A percentile compares a stretch with the other conserved stretches of the same genome.
phyloP scores from a whole-genome alignment of 108 stramenopile species.

The Mediolabrus comicus region DNA sequence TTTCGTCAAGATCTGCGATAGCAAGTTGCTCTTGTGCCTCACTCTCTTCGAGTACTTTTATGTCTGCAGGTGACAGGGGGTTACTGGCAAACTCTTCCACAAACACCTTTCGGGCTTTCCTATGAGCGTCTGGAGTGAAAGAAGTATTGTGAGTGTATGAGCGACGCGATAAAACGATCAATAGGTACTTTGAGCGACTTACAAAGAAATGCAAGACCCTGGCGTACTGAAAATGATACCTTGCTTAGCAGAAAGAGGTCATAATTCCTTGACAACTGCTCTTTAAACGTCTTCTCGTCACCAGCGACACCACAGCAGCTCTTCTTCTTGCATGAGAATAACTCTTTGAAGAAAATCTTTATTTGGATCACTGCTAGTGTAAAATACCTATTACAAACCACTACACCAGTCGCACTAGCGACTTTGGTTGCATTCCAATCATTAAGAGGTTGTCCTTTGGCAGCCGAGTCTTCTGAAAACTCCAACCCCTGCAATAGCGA shows the following conservation, averaged over 20 bases:
- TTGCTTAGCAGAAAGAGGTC: neutral
- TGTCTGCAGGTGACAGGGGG: constrained; percentile 6
- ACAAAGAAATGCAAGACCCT: neutral
- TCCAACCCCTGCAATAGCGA: constrained; percentile 53
- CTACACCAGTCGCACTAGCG: neutral
- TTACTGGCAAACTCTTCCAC: constrained; percentile 6
- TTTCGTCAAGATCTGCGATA: constrained; percentile 27
- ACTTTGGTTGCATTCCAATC: constrained; percentile 46
- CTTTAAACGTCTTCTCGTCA: neutral
- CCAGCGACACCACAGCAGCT: neutral
- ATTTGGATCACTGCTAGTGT: neutral
- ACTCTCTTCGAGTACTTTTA: constrained; percentile 53
- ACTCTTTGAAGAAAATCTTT: neutral
- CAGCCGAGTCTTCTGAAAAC: constrained; percentile 45
- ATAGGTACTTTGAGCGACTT: no score
- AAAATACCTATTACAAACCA: neutral
- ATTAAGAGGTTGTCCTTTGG: constrained; percentile 40
- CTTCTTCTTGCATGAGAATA: neutral
- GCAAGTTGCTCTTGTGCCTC: constrained; percentile 36
- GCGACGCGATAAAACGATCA: no score
- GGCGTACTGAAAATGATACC: neutral
- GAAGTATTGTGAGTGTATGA: no score
- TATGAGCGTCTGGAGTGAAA: neutral
- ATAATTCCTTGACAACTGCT: neutral
- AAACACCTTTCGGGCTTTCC: constrained; percentile 2